Base-by-base conservation (phyloP, 768 basidiomycete species). In the Xerocomellus amylosporus region DNA sequence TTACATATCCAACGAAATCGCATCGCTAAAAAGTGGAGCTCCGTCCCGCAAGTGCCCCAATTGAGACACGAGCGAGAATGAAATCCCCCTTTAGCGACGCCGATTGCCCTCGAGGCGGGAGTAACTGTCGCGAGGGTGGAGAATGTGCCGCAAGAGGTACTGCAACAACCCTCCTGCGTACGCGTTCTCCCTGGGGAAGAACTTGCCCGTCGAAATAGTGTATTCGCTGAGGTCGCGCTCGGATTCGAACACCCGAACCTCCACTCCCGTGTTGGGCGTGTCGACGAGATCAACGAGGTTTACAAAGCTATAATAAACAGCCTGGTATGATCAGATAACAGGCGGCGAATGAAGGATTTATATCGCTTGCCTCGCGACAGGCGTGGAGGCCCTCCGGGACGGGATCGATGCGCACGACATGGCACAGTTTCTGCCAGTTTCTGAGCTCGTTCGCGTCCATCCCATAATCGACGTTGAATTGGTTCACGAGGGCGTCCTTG, bases 81-180 rank as follows among this genome's bases (percentile, higher is more conserved):
- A 59, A 49, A 30, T 54, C 58, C 57, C 26, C 42, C 36, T 42
- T 36, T 46, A 59, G 59, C 46, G 58, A 10, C 43, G 59, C 46
- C 37, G 9, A 5, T 22, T 36, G 9, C 19, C n/a, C 37, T 45
- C 42, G 17, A 33, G 40, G 6, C 41, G 41, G 8, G 43, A 26
- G 13, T 49, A 34, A 17, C 38, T 19, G 14, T 47, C 31, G 26
- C 26, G 48, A 33, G 59, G 57, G 12, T 17, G 5, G 7, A 38
- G 2, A 19, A 60, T 59, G n/a, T 51, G 57, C 1, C 57, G 53
- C 36, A 60, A 26, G 15, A 60, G 53, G 33, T 45, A 55, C 0
- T 39, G 44, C 30, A 60, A 15, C 14, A 49, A n/a, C 3, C 57
- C 49, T 3, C 59, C 59, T 22, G 57, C 59, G 5, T 38, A 33